Percentiles rank a stretch among this genome's conserved stretches.
Evolutionary conservation across 257 asterid species (phyloP).

Genomic region (Plantago ovata): DNA sequence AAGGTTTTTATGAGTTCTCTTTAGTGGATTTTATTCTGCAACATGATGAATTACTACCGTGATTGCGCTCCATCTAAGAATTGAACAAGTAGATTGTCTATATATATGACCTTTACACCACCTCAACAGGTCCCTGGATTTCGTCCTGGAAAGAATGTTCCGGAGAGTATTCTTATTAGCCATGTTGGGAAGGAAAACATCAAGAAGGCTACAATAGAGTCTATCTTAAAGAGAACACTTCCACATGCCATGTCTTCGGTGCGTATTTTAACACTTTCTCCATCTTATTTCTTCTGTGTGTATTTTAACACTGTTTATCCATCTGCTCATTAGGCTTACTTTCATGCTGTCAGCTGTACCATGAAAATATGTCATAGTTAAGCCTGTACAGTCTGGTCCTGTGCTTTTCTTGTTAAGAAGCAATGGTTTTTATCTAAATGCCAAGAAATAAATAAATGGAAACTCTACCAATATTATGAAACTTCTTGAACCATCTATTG

Average conservation of each 20-base stretch:
- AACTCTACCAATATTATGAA: too few relatives aligned
- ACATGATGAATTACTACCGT: too few relatives aligned
- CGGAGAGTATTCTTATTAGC: conserved; percentile 68
- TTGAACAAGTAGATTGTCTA: not conserved
- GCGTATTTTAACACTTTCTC: conserved; percentile 74
- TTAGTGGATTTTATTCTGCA: too few relatives aligned
- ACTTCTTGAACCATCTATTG: conserved; percentile 1
- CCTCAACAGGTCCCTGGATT: conserved; percentile 85
- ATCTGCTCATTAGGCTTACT: not conserved
- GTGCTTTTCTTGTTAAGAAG: conserved; percentile 1
- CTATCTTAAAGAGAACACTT: conserved; percentile 92
- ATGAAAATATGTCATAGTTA: not conserved
- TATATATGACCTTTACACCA: conserved; percentile 11
- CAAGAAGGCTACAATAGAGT: conserved; percentile 74
- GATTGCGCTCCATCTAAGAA: not conserved
- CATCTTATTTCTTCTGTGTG: conserved; percentile 85
- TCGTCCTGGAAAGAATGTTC: conserved; percentile 91
- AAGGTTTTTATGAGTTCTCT: too few relatives aligned
- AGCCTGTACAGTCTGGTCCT: not conserved
- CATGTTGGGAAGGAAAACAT: conserved; percentile 61
- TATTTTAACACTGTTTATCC: conserved; percentile 7
- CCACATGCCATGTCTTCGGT: conserved; percentile 96
- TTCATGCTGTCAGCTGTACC: too few relatives aligned
- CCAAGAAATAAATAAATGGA: too few relatives aligned
- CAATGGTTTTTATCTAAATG: too few relatives aligned